Evolutionary conservation across 2,329 filamentous ascomycete species (phyloP), one percentile per base, ranked within the genome.

Genomic region (Curvularia lunata): DNA sequence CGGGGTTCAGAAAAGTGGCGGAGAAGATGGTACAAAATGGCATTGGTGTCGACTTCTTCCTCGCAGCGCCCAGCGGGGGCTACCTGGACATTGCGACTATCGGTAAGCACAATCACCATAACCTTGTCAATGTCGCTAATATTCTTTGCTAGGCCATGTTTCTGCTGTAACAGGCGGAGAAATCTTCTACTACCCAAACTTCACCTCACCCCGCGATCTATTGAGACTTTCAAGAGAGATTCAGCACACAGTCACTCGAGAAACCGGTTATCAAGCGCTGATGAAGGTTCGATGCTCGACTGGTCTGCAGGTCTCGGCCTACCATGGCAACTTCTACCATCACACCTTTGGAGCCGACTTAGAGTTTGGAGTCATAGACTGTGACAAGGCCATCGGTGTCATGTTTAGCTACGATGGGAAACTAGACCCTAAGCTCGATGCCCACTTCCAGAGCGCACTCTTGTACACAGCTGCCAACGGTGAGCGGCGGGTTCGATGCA

Each of bases 231-330:
- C 89, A 2, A 85, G 89, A 47, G 95, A 99, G 79, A 87, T 99
- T 63, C 86, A 88, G 65, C 94, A 97, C 71, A 88, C 91, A 0
- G 87, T 97, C 28, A 92, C 88, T 2, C 85, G 95, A 62, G 93
- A 97, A 76, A 97, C 94, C 46, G 95, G 95, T 21, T 98, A 91
- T 80, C 94, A 97, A 78, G 92, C 92, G 19, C 82, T 99, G 67
- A 96, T 99, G 91, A 99, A 99, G 82, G 94, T 99, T 56, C 90
- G 95, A 61, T 99, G 95, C 80, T 97, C 93, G 18, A 99, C 97
- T 69, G 95, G 95, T 18, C 83, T 99, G 51, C 95, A 99, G 75
- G 90, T 99, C 16, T 88, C 91, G 16, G 86, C 87, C n/a, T 99
- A 99, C 73, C 92, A 97, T 71, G 95, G 95, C 66, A 97, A 96